A percentile compares a stretch with the other conserved stretches of the same genome.
phyloP scores from a whole-genome alignment of 1,284 basidiomycete genomes.

The Fomitopsis palustris region DNA sequence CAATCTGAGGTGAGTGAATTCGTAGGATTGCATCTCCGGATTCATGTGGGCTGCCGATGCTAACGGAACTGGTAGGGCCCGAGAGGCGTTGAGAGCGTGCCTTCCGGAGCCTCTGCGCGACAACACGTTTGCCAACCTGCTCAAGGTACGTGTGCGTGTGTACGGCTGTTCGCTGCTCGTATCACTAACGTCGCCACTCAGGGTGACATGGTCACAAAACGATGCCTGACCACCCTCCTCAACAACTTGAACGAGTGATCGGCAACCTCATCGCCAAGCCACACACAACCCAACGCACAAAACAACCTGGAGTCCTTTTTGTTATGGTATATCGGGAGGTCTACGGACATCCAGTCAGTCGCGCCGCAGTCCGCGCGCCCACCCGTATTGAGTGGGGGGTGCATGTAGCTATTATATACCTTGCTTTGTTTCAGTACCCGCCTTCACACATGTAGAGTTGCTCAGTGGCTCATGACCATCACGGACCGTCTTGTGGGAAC shows the following conservation, averaged over 20 bases:
- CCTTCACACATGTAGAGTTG: constrained; percentile 6
- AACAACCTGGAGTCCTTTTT: background rate
- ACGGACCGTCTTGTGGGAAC: constrained; percentile 6
- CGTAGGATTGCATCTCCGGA: too few relatives aligned
- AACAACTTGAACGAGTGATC: constrained; percentile 78
- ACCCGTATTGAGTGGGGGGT: background rate
- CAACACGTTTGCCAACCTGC: constrained; percentile 86
- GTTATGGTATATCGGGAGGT: background rate
- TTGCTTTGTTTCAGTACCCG: constrained; percentile 9
- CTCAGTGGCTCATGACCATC: constrained; percentile 1
- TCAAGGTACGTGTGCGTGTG: constrained; percentile 58
- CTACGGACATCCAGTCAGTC: background rate
- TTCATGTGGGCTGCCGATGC: background rate
- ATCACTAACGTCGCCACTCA: constrained; percentile 28
- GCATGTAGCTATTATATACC: constrained; percentile 12
- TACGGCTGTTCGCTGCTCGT: background rate
- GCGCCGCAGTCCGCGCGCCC: background rate
- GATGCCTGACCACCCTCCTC: constrained; percentile 92
- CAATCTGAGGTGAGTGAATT: constrained; percentile 75
- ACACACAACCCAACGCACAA: background rate
- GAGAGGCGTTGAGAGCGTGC: constrained; percentile 94
- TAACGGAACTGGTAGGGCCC: constrained; percentile 55
- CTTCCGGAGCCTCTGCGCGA: constrained; percentile 96
- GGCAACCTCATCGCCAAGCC: background rate
- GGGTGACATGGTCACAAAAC: constrained; percentile 96